These are phyloP conservation scores for Lepidium sativum DNA, from an alignment of 345 rosid species.

Conservation along the genomic window DNA sequence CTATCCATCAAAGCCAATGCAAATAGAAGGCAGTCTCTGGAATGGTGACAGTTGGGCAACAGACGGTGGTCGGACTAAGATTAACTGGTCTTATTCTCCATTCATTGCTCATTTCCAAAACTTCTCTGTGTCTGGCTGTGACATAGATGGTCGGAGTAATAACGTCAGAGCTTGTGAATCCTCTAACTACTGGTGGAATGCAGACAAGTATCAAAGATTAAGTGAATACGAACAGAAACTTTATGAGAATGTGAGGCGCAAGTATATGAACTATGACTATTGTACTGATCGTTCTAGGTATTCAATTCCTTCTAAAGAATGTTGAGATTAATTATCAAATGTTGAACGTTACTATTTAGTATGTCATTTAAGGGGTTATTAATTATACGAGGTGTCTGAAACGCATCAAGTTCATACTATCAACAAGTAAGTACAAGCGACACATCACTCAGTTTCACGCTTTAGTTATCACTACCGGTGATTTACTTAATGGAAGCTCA, in stretches of 20 bases:
- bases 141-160: background rate
- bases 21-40: conserved; percentile 59
- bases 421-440: conserved; percentile 25
- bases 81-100: conserved; percentile 52
- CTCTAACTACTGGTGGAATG: conserved; percentile 56
- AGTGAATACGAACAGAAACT: conserved; percentile 1
- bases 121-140: conserved; percentile 45
- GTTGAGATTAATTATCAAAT: background rate
- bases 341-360: background rate
- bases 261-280: conserved; percentile 30
- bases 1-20: conserved; percentile 51
- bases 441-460: conserved; percentile 40
- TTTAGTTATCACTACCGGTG: conserved; percentile 31
- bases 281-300: conserved; percentile 14
- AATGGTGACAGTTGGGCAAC: conserved; percentile 65
- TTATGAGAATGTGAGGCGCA: conserved; percentile 12
- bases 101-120: conserved; percentile 46
- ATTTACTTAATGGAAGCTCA: conserved; percentile 21
- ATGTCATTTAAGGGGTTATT: background rate
- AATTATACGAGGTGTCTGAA: conserved; percentile 16
- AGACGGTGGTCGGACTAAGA: conserved; percentile 50
- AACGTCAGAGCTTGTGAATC: conserved; percentile 21
- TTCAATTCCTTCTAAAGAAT: conserved; percentile 17
- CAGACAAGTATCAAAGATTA: conserved; percentile 12
- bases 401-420: conserved; percentile 38